Evolutionary conservation across 176 grass and related monocot species (phyloP).

Genomic region (Eragrostis curvula): DNA sequence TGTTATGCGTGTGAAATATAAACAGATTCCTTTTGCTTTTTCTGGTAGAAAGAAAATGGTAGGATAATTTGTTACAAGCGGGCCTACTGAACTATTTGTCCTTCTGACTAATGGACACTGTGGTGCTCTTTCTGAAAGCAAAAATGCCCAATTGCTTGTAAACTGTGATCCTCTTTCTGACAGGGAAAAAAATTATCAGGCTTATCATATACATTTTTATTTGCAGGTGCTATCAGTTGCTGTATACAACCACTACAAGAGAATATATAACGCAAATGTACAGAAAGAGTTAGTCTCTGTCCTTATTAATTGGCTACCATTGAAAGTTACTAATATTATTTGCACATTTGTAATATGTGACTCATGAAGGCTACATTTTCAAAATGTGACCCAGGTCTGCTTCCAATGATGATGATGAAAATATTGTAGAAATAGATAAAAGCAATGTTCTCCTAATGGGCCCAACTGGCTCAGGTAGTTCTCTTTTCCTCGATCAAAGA

Average conservation of each 20-base stretch:
- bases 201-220: constrained; percentile 26
- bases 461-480: constrained; percentile 88
- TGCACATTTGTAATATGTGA: constrained; percentile 20
- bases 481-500: not conserved
- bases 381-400: constrained; percentile 49
- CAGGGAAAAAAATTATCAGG: not conserved
- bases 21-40: not conserved
- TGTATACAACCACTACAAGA: constrained; percentile 99
- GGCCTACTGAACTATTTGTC: not conserved
- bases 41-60: constrained; percentile 26
- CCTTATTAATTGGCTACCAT: not conserved
- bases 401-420: constrained; percentile 67
- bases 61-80: not conserved
- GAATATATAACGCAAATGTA: constrained; percentile 83
- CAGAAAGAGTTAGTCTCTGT: constrained; percentile 90
- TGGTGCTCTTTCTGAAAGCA: constrained; percentile 9
- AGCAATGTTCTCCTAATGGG: constrained; percentile 98
- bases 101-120: not conserved
- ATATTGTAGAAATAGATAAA: constrained; percentile 97
- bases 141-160: not conserved
- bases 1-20: not conserved
- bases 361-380: not conserved
- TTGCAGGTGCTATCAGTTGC: constrained; percentile 94
- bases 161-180: not conserved
- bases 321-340: constrained; percentile 30